Percentiles rank a stretch among this genome's conserved stretches.
These are phyloP conservation scores for Trichoderma koningiopsis DNA, from an alignment of 2,329 filamentous ascomycete species.

Conservation along the genomic window DNA sequence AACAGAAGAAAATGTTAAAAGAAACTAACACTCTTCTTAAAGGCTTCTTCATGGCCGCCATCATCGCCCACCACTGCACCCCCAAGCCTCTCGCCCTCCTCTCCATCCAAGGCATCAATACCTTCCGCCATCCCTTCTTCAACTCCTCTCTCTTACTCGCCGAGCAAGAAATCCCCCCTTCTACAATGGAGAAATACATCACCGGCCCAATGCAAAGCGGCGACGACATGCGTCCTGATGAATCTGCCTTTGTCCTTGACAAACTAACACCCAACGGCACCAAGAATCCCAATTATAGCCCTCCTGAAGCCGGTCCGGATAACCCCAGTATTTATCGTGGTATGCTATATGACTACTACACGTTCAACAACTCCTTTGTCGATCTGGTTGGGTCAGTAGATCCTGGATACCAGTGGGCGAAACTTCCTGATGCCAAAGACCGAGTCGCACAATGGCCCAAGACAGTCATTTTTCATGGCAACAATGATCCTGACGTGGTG, in stretches of 20 bases:
- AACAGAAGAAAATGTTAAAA: too few species aligned
- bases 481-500: slow-evolving; percentile 36
- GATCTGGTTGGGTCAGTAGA: slow-evolving; percentile 36
- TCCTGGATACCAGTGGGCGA: slow-evolving; percentile 38
- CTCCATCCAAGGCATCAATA: slow-evolving; percentile 41
- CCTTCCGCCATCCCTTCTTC: slow-evolving; percentile 42
- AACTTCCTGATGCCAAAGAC: slow-evolving; percentile 24
- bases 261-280: slow-evolving; percentile 34
- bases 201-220: slow-evolving; percentile 33
- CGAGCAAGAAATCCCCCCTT: slow-evolving; percentile 33
- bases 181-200: slow-evolving; percentile 33
- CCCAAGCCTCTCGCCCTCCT: slow-evolving; percentile 39
- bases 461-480: slow-evolving; percentile 41
- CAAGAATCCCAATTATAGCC: slow-evolving; percentile 32
- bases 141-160: slow-evolving; percentile 38
- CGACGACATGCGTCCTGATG: slow-evolving; percentile 25
- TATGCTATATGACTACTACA: slow-evolving; percentile 40
- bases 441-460: slow-evolving; percentile 35
- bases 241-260: slow-evolving; percentile 33
- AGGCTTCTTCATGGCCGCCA: slow-evolving; percentile 39
- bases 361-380: slow-evolving; percentile 37
- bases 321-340: slow-evolving; percentile 24
- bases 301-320: neutral
- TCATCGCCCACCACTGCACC: slow-evolving; percentile 36
- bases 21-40: neutral